A percentile compares a stretch with the other conserved stretches of the same genome.
phyloP scores from a whole-genome alignment of 2,329 filamentous ascomycete species.

The Cladophialophora chaetospira region DNA sequence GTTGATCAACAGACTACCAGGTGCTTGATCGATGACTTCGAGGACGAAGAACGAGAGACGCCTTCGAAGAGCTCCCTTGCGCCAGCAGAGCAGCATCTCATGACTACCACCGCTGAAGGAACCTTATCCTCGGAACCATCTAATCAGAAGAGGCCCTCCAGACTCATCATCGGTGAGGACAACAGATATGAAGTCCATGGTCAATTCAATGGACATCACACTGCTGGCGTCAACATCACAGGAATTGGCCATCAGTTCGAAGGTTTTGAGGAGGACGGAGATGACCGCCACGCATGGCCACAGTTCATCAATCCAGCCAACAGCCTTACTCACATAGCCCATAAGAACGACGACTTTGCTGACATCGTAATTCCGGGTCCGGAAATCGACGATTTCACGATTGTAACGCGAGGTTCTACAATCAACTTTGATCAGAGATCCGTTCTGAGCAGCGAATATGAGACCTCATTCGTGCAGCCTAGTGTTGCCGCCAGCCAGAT shows the following conservation, averaged over 20 bases:
- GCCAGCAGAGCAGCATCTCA: no score
- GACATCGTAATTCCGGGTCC: slow-evolving; percentile 16
- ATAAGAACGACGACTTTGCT: slow-evolving; percentile 12
- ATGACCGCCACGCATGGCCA: slow-evolving; percentile 2
- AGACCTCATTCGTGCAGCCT: not conserved
- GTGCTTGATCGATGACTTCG: no score
- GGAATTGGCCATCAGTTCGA: not conserved
- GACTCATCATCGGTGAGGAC: no score
- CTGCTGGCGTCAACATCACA: not conserved
- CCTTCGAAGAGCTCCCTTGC: no score
- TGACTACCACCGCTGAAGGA: no score
- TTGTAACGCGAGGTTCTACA: not conserved
- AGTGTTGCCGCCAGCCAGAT: slow-evolving; percentile 18
- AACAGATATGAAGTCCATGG: slow-evolving; percentile 14
- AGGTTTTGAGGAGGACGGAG: not conserved
- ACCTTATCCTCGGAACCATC: no score
- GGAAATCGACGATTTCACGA: slow-evolving; percentile 8
- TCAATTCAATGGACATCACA: not conserved
- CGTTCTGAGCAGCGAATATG: slow-evolving; percentile 15
- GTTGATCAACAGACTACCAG: no score
- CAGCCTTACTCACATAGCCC: slow-evolving; percentile 3
- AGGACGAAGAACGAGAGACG: no score
- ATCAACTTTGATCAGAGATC: slow-evolving; percentile 6
- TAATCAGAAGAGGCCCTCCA: no score
- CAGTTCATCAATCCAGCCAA: slow-evolving; percentile 2